Evolutionary conservation across 106 monocot genomes (phyloP).

Genomic region (Dendrobium nobile): DNA sequence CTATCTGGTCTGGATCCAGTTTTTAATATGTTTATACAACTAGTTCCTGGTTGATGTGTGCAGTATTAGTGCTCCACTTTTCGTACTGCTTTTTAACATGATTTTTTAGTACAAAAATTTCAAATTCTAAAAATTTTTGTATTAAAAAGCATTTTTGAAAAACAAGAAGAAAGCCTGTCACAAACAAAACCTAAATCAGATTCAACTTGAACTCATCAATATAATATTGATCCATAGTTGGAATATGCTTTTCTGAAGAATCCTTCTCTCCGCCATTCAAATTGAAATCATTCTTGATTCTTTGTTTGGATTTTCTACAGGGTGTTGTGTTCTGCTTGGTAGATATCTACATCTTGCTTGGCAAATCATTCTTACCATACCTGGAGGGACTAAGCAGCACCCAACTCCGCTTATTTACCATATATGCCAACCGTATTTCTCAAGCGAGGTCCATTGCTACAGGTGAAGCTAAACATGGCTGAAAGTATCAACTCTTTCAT

Average conservation of each 20-base stretch:
- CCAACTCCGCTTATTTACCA: constrained; percentile 78
- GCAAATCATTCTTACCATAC: constrained; percentile 80
- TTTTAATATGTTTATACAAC: background rate
- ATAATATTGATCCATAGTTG: too few relatives aligned
- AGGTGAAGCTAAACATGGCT: constrained; percentile 50
- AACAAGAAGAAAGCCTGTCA: too few relatives aligned
- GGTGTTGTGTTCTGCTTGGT: constrained; percentile 97
- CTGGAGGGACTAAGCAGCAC: constrained; percentile 96
- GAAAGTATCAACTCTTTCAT: constrained; percentile 7
- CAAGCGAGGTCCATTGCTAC: constrained; percentile 73
- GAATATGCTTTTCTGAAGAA: too few relatives aligned
- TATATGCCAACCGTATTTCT: constrained; percentile 92
- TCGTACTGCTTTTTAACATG: too few relatives aligned
- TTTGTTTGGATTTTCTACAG: constrained; percentile 26
- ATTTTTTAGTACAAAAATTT: too few relatives aligned
- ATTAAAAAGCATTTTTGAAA: too few relatives aligned
- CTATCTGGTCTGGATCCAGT: too few relatives aligned
- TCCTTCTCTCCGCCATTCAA: background rate
- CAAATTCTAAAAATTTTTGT: too few relatives aligned
- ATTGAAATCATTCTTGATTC: background rate
- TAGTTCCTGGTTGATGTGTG: background rate
- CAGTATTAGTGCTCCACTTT: background rate
- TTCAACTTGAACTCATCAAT: too few relatives aligned
- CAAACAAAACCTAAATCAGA: too few relatives aligned
- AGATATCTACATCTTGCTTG: constrained; percentile 97